Evolutionary conservation across 192 early-diverging fungal species (phyloP), one percentile per base, ranked within the genome.

Genomic region (Backusella westeae): DNA sequence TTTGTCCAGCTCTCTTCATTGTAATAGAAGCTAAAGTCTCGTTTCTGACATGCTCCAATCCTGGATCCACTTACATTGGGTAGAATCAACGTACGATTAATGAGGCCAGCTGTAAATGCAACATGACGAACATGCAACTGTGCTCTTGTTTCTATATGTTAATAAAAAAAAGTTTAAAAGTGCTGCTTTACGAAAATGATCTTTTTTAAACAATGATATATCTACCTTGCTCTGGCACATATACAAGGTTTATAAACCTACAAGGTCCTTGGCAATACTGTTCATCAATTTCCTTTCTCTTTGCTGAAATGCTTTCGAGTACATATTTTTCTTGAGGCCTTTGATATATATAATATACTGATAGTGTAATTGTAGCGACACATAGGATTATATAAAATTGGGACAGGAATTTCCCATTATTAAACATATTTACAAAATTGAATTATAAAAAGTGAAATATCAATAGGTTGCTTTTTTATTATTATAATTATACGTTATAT

Each of bases 11-110:
- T 34, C 14, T 67, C 36, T 21, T 76, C 32, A 34, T 75, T 76
- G 71, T 83, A 83, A 38, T 83, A 83, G 72, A 80, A 83, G 19
- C 69, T 65, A 73, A 83, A 80, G 35, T 75, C 38, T 29, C 76
- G 75, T 34, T 53, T 56, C 32, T 41, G 52, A 49, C 82, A 83
- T 21, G 82, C 75, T 34, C 75, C 75, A 12, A 83, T 56, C 32
- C 79, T 75, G 66, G 75, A 74, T 34, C 63, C 29, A 41, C 72
- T 69, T 23, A 83, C 82, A 59, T 83, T 83, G 0, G 82, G 78
- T 9, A 83, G 42, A 12, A 83, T 75, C 4, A 83, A 52, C 3
- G 78, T 83, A 14, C 82, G 71, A 42, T 83, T 80, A 4, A 80
- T 42, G 1, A 72, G 35, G 26, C 73, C 78, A 5, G 78, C 41